These are phyloP conservation scores for Paraphoma chrysanthemicola DNA, from an alignment of 2,329 filamentous ascomycete species.

Conservation along the genomic window DNA sequence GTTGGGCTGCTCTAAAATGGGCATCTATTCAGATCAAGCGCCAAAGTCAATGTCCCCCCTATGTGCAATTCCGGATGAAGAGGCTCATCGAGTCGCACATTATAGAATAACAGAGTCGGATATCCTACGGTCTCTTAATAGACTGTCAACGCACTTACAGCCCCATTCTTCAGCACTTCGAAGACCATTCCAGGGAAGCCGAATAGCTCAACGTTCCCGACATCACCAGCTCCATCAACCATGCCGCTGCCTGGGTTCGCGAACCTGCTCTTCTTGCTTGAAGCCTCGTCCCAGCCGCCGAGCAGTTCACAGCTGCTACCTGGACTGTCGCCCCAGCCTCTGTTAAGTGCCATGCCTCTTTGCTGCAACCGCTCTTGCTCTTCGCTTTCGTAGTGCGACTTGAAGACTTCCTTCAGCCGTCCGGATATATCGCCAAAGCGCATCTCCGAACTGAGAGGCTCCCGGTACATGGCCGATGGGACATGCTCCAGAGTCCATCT, in stretches of 20 bases:
- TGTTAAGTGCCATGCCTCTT: constrained; percentile 81
- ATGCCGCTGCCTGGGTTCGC: constrained; percentile 45
- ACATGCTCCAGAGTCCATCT: constrained; percentile 76
- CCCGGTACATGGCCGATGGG: constrained; percentile 50
- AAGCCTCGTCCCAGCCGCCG: constrained; percentile 72
- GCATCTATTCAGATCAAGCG: too few species aligned
- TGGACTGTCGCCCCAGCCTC: constrained; percentile 90
- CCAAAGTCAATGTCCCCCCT: too few species aligned
- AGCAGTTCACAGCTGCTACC: constrained; percentile 80
- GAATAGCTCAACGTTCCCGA: constrained; percentile 83
- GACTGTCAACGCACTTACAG: constrained; percentile 86
- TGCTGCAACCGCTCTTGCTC: constrained; percentile 62
- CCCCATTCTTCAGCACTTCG: constrained; percentile 92
- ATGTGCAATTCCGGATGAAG: too few species aligned
- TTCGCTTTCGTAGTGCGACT: constrained; percentile 65
- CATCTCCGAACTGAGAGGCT: constrained; percentile 75
- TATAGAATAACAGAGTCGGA: too few species aligned
- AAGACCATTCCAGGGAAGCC: constrained; percentile 94
- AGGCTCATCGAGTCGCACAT: too few species aligned
- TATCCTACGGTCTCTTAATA: constrained; percentile 62
- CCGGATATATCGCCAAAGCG: constrained; percentile 65
- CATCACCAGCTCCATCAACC: constrained; percentile 55
- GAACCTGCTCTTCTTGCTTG: constrained; percentile 43
- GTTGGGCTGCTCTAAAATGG: too few species aligned
- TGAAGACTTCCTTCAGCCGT: constrained; percentile 73